Evolutionary conservation across 352 stramenopile genomes (phyloP).

Genomic region (Elongisporangium senticosum): DNA sequence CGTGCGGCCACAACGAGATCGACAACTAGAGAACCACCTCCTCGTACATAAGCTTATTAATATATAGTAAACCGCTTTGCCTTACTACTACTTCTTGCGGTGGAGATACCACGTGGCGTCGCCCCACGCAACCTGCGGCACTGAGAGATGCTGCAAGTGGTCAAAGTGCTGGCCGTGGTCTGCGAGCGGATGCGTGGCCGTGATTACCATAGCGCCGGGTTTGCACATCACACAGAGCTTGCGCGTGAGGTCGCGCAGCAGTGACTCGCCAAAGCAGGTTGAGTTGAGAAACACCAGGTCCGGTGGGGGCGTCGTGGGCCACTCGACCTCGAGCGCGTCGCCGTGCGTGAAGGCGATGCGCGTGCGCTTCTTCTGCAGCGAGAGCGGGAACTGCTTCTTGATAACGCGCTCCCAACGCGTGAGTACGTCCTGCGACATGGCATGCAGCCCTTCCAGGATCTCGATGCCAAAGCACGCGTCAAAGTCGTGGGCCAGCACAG

Average conservation of each 20-base stretch:
- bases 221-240: conserved; percentile 48
- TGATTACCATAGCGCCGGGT: conserved; percentile 51
- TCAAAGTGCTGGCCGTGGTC: conserved; percentile 36
- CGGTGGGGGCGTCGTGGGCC: conserved; percentile 30
- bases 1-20: conserved; percentile 43
- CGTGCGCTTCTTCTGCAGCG: conserved; percentile 62
- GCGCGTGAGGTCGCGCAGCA: conserved; percentile 54
- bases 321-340: conserved; percentile 71
- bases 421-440: conserved; percentile 50
- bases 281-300: conserved; percentile 88
- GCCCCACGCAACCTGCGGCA: conserved; percentile 57
- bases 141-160: conserved; percentile 26
- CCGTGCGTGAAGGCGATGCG: conserved; percentile 65
- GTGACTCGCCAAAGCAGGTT: conserved; percentile 75
- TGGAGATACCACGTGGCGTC: conserved; percentile 53
- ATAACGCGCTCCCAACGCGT: conserved; percentile 48
- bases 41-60: neutral
- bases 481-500: conserved; percentile 82
- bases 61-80: neutral
- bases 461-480: conserved; percentile 82
- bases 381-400: conserved; percentile 39
- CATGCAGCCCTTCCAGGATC: conserved; percentile 75
- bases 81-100: conserved; percentile 23
- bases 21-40: conserved; percentile 1
- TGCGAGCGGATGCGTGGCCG: conserved; percentile 43